Evolutionary conservation across 768 basidiomycete species (phyloP).

Genomic region (Leccinum truebloodii): DNA sequence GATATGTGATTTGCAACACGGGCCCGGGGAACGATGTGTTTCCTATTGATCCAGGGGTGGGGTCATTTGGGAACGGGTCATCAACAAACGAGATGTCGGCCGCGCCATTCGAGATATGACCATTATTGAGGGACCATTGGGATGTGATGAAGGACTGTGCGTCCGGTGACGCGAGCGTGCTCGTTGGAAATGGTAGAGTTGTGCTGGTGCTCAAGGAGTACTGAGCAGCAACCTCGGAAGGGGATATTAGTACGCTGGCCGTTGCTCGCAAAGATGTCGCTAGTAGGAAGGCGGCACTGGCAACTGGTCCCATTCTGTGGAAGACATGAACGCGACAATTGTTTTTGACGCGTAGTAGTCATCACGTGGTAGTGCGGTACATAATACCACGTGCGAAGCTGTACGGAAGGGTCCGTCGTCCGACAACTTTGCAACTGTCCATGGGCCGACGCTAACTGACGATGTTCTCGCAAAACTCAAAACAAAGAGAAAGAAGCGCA

Average conservation of each 20-base stretch:
- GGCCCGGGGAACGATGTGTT: slow-evolving; percentile 30
- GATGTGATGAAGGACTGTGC: slow-evolving; percentile 52
- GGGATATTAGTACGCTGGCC: slow-evolving; percentile 5
- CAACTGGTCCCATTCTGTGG: not conserved
- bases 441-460: slow-evolving; percentile 21
- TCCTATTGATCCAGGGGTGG: slow-evolving; percentile 35
- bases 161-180: slow-evolving; percentile 52
- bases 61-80: slow-evolving; percentile 63
- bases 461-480: slow-evolving; percentile 35
- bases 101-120: slow-evolving; percentile 57
- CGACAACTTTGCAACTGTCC: slow-evolving; percentile 3
- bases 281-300: not conserved
- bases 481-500: slow-evolving; percentile 29
- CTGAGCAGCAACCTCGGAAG: slow-evolving; percentile 43
- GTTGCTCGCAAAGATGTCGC: not conserved
- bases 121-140: slow-evolving; percentile 63
- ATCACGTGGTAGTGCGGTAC: slow-evolving; percentile 24
- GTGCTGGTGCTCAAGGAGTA: slow-evolving; percentile 64
- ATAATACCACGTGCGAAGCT: slow-evolving; percentile 9
- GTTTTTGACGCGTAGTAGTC: slow-evolving; percentile 2
- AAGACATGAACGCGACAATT: not conserved
- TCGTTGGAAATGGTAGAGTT: slow-evolving; percentile 61
- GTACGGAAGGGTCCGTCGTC: not conserved
- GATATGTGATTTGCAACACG: slow-evolving; percentile 64
- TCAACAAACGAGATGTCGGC: slow-evolving; percentile 59